phyloP scores from a whole-genome alignment of 768 basidiomycete genomes.

The Coprinellus micaceus region DNA sequence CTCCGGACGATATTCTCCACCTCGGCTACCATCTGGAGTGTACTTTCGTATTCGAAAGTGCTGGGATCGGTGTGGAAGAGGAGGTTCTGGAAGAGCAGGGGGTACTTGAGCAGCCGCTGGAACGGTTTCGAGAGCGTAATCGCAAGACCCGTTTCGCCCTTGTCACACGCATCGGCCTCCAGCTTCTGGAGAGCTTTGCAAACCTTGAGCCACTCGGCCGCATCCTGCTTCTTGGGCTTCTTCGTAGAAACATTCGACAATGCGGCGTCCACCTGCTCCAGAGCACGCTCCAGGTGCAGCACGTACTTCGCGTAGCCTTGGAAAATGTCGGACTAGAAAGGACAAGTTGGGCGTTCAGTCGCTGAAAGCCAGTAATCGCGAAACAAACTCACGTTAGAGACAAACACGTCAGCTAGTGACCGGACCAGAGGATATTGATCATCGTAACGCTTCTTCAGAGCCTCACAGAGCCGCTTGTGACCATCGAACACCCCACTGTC shows the following conservation, averaged over 20 bases:
- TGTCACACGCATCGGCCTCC: slow-evolving; percentile 76
- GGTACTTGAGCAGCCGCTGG: slow-evolving; percentile 94
- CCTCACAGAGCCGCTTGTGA: slow-evolving; percentile 80
- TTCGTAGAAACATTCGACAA: slow-evolving; percentile 63
- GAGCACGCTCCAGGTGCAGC: slow-evolving; percentile 86
- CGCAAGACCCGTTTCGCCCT: slow-evolving; percentile 90
- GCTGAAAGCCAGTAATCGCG: neutral
- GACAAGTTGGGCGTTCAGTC: neutral
- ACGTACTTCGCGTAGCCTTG: slow-evolving; percentile 93
- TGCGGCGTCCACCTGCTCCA: slow-evolving; percentile 82
- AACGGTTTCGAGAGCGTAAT: slow-evolving; percentile 97
- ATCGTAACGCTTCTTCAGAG: slow-evolving; percentile 85
- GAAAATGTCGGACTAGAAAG: slow-evolving; percentile 79
- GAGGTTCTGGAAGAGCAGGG: slow-evolving; percentile 94
- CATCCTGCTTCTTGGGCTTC: slow-evolving; percentile 80
- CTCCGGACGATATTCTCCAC: slow-evolving; percentile 94
- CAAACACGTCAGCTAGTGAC: slow-evolving; percentile 93
- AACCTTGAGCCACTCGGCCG: slow-evolving; percentile 73
- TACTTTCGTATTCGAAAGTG: slow-evolving; percentile 95
- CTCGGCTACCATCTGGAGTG: slow-evolving; percentile 93
- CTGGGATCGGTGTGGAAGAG: slow-evolving; percentile 96
- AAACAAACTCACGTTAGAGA: slow-evolving; percentile 68
- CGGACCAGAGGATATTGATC: slow-evolving; percentile 94
- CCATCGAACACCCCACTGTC: slow-evolving; percentile 86
- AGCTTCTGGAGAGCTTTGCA: slow-evolving; percentile 71